Base-by-base conservation (phyloP, 2,329 filamentous ascomycete genomes). In the Daldinia eschscholtzii region DNA sequence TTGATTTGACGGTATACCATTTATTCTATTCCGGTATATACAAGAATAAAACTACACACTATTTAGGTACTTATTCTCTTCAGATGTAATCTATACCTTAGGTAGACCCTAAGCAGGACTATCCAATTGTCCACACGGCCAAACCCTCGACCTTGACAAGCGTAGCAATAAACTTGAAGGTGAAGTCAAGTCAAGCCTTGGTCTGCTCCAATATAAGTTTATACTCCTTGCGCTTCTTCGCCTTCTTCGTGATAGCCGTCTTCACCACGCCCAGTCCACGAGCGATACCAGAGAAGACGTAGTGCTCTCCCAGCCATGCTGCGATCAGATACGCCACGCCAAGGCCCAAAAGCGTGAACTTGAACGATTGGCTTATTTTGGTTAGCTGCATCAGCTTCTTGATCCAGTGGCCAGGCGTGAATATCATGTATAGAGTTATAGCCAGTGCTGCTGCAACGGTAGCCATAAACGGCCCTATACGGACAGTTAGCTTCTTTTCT, bases 201-300 rank as follows among this genome's bases (percentile, higher is more conserved):
- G 91, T 92, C 63, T 88, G 83, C 76, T 96, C 92, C 57, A 86
- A 78, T 33, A 98, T 90, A 20, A 93, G 74, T 82, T 98, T 98
- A 78, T 98, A 98, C 81, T 90, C 85, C 81, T 97, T 97, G 71
- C 94, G 87, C 81, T 91, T 89, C 83, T 98, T 98, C 48, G 83
- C 81, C 76, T 84, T 85, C 57, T 87, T 79, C 73, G 87, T 81
- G 78, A 93, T 61, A n/a, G 79, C 81, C 57, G 86, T 81, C 76
- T 89, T 91, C 15, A 86, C 72, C 33, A 81, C 82, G 1, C 93
- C 93, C 62, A 97, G 82, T 53, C 84, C 80, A 68, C 88, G 89
- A 18, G 93, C 91, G 62, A 97, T 72, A 23, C 81, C 81, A 39
- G 90, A 89, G 68, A 98, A 91, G 4, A 96, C 42, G 61, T 88